Conservation (phyloP, 2,329 filamentous ascomycete genomes). For the Aspergillus sojae region DNA sequence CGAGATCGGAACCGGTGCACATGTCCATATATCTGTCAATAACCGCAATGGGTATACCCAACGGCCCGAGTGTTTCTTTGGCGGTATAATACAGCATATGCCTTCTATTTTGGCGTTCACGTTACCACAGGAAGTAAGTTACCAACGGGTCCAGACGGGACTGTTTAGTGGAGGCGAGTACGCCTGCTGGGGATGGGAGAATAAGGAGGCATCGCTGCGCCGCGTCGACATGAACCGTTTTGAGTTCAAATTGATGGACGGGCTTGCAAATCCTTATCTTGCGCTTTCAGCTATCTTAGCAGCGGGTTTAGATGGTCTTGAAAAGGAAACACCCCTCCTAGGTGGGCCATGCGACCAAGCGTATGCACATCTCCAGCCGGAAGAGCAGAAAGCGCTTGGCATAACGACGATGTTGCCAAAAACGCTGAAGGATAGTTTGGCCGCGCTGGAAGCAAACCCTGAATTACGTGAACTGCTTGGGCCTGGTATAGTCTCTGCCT, state of each 20-base stretch:
- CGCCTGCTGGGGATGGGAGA: slow-evolving; percentile 29
- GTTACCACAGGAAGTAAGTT: slow-evolving; percentile 27
- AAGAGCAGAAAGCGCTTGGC: too few species aligned
- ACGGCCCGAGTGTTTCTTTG: slow-evolving; percentile 24
- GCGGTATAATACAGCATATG: slow-evolving; percentile 27
- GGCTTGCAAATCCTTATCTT: slow-evolving; percentile 32
- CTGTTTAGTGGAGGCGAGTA: slow-evolving; percentile 32
- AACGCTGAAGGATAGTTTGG: too few species aligned
- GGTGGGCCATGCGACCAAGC: too few species aligned
- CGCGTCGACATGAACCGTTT: slow-evolving; percentile 25
- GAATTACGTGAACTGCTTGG: too few species aligned
- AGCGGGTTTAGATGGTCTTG: slow-evolving; percentile 22
- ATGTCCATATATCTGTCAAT: slow-evolving; percentile 28
- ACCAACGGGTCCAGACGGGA: slow-evolving; percentile 25
- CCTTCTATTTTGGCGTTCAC: slow-evolving; percentile 27
- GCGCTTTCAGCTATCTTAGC: slow-evolving; percentile 26
- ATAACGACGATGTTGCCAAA: too few species aligned
- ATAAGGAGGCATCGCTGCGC: slow-evolving; percentile 29
- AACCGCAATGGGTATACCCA: slow-evolving; percentile 7
- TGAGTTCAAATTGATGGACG: slow-evolving; percentile 31
- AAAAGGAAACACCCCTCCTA: background rate
- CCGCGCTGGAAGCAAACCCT: too few species aligned
- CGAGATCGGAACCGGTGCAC: slow-evolving; percentile 24
- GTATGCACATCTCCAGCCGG: too few species aligned
- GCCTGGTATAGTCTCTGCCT: too few species aligned